Conservation (phyloP, 805 yeast species). For the Blastobotrys mokoenaii region DNA sequence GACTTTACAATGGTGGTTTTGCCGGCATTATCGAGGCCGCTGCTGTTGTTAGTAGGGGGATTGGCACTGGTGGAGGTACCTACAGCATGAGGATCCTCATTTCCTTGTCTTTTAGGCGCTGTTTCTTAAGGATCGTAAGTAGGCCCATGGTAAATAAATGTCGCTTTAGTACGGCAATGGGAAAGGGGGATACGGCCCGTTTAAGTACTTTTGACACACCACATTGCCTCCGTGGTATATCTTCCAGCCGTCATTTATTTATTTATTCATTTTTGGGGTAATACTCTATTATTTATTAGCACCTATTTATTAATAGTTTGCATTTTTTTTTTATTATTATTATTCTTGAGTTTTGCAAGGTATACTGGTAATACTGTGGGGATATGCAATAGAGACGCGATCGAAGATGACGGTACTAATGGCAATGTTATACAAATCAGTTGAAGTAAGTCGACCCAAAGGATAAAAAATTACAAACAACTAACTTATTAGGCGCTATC, state of each 20-base stretch:
- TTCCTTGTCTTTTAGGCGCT: conserved; percentile 72
- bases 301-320: no score
- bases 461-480: no score
- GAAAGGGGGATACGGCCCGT: neutral
- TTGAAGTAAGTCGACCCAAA: no score
- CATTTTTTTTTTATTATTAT: no score
- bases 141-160: conserved; percentile 74
- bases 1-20: conserved; percentile 73
- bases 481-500: no score
- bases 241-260: no score
- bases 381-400: neutral
- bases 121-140: conserved; percentile 69
- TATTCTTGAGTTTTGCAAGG: no score
- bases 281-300: no score
- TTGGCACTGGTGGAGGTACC: conserved; percentile 9
- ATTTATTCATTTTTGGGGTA: no score
- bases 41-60: conserved; percentile 2
- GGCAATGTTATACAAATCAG: no score
- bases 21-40: conserved; percentile 86
- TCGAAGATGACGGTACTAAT: neutral
- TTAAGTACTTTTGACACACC: neutral
- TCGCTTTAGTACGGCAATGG: no score
- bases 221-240: no score
- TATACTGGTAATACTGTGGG: neutral
- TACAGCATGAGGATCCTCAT: conserved; percentile 58